phyloP scores from a whole-genome alignment of 2,329 filamentous ascomycete species.

The Laburnicola sp. region DNA sequence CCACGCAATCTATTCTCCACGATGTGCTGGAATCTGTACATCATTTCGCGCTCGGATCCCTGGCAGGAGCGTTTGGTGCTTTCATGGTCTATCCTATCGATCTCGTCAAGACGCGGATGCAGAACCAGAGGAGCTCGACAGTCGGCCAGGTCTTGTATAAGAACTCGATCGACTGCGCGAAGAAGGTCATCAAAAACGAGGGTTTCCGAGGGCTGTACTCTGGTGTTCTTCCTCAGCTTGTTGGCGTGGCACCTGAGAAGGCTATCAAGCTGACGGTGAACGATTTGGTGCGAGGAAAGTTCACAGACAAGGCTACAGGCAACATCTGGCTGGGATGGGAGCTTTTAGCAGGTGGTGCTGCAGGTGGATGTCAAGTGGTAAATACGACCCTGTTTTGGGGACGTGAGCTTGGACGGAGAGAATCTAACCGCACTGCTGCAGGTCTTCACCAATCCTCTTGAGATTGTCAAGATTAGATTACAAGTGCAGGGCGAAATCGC shows the following conservation, averaged over 20 bases:
- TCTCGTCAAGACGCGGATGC: constrained; percentile 96
- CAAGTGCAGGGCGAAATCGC: constrained; percentile 96
- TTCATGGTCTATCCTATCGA: constrained; percentile 99
- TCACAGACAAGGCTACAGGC: constrained; percentile 73
- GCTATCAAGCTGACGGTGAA: constrained; percentile 99
- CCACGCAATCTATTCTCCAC: constrained; percentile 62
- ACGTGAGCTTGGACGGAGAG: background rate
- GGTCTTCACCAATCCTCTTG: constrained; percentile 96
- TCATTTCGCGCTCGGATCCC: constrained; percentile 84
- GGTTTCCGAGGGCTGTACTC: constrained; percentile 89
- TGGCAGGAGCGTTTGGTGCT: constrained; percentile 94
- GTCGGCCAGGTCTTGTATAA: constrained; percentile 91
- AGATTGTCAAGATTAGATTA: constrained; percentile 98
- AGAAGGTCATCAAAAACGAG: constrained; percentile 91
- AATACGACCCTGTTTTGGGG: constrained; percentile 47
- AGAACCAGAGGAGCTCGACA: constrained; percentile 81
- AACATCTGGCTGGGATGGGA: constrained; percentile 73
- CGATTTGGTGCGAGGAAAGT: constrained; percentile 78
- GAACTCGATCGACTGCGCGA: constrained; percentile 94
- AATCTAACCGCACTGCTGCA: constrained; percentile 41
- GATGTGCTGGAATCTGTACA: constrained; percentile 76
- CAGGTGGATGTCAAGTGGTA: constrained; percentile 95
- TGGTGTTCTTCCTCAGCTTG: constrained; percentile 89
- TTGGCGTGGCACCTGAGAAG: constrained; percentile 98
- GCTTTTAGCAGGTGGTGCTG: constrained; percentile 82